Conservation (phyloP, 129 eudicot species). For the Lonicera japonica region DNA sequence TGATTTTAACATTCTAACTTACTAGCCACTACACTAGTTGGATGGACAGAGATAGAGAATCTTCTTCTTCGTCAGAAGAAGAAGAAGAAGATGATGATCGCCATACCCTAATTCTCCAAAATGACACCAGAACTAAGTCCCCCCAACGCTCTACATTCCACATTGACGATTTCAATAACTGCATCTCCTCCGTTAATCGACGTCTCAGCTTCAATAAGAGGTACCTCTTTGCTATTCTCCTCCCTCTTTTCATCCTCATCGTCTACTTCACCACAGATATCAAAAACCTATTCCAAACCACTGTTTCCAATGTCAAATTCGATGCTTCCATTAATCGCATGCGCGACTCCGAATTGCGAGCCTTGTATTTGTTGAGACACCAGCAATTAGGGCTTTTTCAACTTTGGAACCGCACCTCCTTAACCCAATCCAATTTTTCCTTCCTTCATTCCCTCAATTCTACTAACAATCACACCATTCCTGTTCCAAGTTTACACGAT, state of each 20-base stretch:
- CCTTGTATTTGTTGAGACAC: constrained; percentile 51
- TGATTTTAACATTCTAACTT: no score
- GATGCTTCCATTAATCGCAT: constrained; percentile 27
- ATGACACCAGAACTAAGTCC: constrained; percentile 22
- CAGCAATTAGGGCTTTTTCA: constrained; percentile 57
- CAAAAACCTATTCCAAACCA: constrained; percentile 37
- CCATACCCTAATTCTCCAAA: constrained; percentile 40
- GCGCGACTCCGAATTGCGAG: constrained; percentile 74
- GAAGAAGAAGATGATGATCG: constrained; percentile 82
- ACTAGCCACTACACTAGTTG: not conserved
- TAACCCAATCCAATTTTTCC: constrained; percentile 6
- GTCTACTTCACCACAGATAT: constrained; percentile 56
- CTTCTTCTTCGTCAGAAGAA: no score
- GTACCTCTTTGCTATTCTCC: constrained; percentile 46
- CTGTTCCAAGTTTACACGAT: not conserved
- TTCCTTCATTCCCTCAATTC: not conserved
- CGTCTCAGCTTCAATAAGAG: constrained; percentile 40
- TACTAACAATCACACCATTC: not conserved
- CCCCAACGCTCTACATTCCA: constrained; percentile 43
- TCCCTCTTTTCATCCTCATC: constrained; percentile 47
- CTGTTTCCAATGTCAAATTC: constrained; percentile 10
- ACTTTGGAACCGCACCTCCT: constrained; percentile 39
- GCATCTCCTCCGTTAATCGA: constrained; percentile 7
- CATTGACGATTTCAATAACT: constrained; percentile 36
- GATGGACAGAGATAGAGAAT: constrained; percentile 48